A percentile compares a stretch with the other conserved stretches of the same genome.
Evolutionary conservation across 2,329 filamentous ascomycete species (phyloP).

Genomic region (Rachicladosporium sp.): DNA sequence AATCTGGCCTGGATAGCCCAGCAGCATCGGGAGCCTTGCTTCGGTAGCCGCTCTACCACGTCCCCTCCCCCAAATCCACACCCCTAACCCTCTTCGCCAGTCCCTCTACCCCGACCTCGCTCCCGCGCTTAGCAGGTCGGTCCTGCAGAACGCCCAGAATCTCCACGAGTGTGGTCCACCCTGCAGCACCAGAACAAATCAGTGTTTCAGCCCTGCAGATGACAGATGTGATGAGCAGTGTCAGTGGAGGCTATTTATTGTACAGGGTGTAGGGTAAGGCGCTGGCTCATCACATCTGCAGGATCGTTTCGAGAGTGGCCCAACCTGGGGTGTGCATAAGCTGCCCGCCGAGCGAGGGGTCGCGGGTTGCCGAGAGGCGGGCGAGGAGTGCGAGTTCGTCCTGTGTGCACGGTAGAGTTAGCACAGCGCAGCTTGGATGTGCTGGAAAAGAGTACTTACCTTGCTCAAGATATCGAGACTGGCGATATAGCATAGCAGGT

Average conservation of each 20-base stretch:
- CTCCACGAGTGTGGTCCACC: conserved; percentile 49
- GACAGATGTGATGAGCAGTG: neutral
- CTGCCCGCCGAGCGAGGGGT: conserved; percentile 68
- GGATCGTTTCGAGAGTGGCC: conserved; percentile 87
- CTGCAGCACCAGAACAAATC: conserved; percentile 16
- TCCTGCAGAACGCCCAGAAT: conserved; percentile 97
- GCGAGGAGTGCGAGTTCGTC: conserved; percentile 81
- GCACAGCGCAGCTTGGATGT: too few species aligned
- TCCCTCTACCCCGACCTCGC: conserved; percentile 10
- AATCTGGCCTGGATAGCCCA: too few species aligned
- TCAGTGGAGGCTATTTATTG: neutral
- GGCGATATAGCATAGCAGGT: conserved; percentile 75
- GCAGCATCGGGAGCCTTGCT: too few species aligned
- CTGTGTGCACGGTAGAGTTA: conserved; percentile 34
- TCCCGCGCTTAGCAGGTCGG: conserved; percentile 53
- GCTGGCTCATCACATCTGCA: conserved; percentile 32
- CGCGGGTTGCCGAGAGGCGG: conserved; percentile 69
- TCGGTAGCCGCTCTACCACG: neutral
- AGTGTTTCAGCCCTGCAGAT: conserved; percentile 10
- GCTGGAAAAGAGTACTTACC: conserved; percentile 37
- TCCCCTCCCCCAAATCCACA: conserved; percentile 7
- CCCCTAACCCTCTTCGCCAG: conserved; percentile 20
- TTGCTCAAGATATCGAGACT: conserved; percentile 70
- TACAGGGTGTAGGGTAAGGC: neutral
- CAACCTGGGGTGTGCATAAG: conserved; percentile 80